phyloP scores from a whole-genome alignment of 2,329 filamentous ascomycete genomes.

The Rutstroemia sp. region DNA sequence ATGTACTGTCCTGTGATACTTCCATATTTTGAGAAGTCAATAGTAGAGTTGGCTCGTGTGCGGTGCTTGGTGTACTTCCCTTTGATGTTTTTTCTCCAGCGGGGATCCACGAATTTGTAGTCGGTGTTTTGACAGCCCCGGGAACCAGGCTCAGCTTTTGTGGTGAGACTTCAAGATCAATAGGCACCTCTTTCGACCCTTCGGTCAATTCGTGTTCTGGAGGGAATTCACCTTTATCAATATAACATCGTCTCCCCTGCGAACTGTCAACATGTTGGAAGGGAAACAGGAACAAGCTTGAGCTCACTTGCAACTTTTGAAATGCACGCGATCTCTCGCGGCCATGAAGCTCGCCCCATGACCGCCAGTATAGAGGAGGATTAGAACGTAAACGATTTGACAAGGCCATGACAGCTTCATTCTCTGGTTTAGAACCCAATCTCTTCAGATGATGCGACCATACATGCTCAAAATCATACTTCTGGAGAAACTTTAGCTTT shows the following conservation, averaged over 20 bases:
- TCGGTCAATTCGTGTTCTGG: neutral
- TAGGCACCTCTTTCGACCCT: neutral
- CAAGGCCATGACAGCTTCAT: neutral
- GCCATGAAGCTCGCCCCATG: neutral
- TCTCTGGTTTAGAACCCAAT: neutral
- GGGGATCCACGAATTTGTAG: too few relatives aligned
- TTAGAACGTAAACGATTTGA: neutral
- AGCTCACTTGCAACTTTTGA: neutral
- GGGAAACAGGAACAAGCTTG: neutral
- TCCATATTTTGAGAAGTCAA: too few relatives aligned
- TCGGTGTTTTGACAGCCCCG: too few relatives aligned
- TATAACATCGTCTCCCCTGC: neutral
- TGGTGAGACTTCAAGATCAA: neutral
- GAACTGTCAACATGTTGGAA: neutral
- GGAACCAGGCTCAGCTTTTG: neutral
- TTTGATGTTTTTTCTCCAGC: neutral
- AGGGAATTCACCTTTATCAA: neutral
- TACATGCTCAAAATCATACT: neutral
- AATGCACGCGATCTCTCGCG: neutral
- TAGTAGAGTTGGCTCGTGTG: neutral
- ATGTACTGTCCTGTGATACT: too few relatives aligned
- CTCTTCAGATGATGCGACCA: neutral
- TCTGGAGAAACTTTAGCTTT: neutral
- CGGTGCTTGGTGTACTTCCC: neutral
- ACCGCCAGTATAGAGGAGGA: neutral